Conservation (phyloP, 2,329 filamentous ascomycete species). For the Scopulariopsis brevicaulis region DNA sequence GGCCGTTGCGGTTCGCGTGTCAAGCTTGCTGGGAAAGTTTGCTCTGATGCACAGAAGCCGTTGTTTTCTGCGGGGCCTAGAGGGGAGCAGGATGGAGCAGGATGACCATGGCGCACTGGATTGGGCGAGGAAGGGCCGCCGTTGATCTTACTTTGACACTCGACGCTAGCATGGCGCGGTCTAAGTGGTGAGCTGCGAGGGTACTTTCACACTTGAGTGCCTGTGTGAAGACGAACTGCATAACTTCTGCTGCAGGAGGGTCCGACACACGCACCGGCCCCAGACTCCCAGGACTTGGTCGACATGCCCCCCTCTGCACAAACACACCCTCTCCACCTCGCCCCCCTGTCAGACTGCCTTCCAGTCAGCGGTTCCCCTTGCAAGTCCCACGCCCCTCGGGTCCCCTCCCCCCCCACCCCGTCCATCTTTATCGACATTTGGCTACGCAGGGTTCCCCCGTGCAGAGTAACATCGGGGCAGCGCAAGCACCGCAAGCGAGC, state of each 20-base stretch:
- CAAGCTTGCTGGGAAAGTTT: not conserved
- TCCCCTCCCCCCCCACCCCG: not conserved
- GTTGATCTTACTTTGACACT: not conserved
- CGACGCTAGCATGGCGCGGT: not conserved
- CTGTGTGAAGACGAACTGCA: not conserved
- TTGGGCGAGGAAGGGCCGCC: too few species aligned
- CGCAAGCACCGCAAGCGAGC: constrained; percentile 2
- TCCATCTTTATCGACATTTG: not conserved
- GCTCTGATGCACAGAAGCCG: too few species aligned
- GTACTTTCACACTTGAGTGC: not conserved
- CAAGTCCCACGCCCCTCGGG: not conserved
- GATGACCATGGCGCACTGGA: too few species aligned
- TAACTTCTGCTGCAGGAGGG: not conserved
- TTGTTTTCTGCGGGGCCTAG: too few species aligned
- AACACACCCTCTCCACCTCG: not conserved
- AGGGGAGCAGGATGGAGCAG: too few species aligned
- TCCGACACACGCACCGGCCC: not conserved
- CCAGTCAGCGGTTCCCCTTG: not conserved
- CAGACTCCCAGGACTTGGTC: not conserved
- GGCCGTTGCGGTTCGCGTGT: not conserved
- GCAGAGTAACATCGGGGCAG: constrained; percentile 1
- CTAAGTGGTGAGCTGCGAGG: not conserved
- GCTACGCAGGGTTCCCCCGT: not conserved
- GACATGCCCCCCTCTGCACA: not conserved
- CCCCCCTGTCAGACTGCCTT: not conserved